A percentile compares a stretch with the other conserved stretches of the same genome.
phyloP scores from a whole-genome alignment of 805 yeast genomes.

The Kluyveromyces lactis region DNA sequence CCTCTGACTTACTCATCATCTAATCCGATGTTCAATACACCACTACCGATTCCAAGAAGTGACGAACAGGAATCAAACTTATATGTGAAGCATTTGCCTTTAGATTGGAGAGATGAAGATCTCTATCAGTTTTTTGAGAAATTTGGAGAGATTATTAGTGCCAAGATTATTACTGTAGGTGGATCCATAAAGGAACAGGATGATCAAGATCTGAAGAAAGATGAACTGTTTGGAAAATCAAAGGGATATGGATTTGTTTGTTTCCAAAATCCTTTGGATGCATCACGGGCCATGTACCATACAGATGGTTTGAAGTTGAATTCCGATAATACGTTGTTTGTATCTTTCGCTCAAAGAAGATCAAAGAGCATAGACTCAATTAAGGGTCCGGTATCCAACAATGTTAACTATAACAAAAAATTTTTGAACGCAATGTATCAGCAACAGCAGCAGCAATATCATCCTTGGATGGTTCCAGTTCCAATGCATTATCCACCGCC shows the following conservation, averaged over 20 bases:
- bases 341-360: conserved; percentile 61
- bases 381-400: background rate
- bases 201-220: conserved; percentile 6
- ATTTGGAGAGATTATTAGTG: conserved; percentile 47
- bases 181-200: conserved; percentile 17
- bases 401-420: conserved; percentile 16
- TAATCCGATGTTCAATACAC: conserved; percentile 1
- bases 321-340: conserved; percentile 53
- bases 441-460: conserved; percentile 10
- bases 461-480: conserved; percentile 5
- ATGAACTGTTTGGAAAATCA: conserved; percentile 31
- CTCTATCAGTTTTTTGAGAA: conserved; percentile 34
- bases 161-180: conserved; percentile 44
- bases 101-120: conserved; percentile 46
- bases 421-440: conserved; percentile 21
- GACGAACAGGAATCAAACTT: conserved; percentile 63
- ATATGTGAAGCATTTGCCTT: conserved; percentile 58
- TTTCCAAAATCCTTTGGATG: conserved; percentile 56
- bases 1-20: background rate
- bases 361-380: conserved; percentile 10
- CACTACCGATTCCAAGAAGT: conserved; percentile 29
- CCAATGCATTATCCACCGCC: conserved; percentile 7
- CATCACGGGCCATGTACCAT: conserved; percentile 58
- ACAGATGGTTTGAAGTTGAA: conserved; percentile 27
- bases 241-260: conserved; percentile 81